phyloP scores from a whole-genome alignment of 2,329 filamentous ascomycete genomes.

The Talaromyces sp. region DNA sequence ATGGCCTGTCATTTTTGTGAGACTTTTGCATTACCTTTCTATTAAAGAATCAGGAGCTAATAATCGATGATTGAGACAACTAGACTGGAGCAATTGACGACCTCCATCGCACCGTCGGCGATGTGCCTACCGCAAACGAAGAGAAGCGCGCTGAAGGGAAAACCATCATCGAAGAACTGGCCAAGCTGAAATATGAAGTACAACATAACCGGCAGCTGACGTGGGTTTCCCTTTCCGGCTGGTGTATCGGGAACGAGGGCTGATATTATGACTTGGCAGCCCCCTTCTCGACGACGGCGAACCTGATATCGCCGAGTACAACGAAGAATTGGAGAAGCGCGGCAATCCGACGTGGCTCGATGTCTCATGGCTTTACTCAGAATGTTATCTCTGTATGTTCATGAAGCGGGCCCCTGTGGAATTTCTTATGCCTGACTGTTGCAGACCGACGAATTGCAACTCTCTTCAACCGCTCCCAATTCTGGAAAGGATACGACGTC shows the following conservation, averaged over 20 bases:
- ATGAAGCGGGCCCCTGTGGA: no score
- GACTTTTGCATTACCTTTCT: conserved; percentile 21
- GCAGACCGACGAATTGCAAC: conserved; percentile 69
- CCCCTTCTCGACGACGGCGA: conserved; percentile 74
- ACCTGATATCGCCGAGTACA: conserved; percentile 75
- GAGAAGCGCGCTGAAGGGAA: conserved; percentile 76
- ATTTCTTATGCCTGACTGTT: background rate
- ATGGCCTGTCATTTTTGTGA: conserved; percentile 90
- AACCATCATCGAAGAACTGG: conserved; percentile 73
- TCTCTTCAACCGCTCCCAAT: conserved; percentile 68
- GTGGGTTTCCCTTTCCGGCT: conserved; percentile 47
- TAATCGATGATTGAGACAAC: conserved; percentile 7
- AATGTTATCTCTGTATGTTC: conserved; percentile 76
- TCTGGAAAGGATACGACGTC: conserved; percentile 89
- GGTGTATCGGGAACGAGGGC: background rate
- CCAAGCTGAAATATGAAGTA: conserved; percentile 86
- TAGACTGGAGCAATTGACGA: conserved; percentile 93
- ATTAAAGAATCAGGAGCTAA: background rate
- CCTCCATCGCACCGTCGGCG: conserved; percentile 62
- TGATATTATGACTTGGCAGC: conserved; percentile 39
- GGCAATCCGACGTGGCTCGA: conserved; percentile 77
- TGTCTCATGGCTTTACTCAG: conserved; percentile 81
- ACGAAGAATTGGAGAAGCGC: conserved; percentile 73
- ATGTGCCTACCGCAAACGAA: conserved; percentile 51
- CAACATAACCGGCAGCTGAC: conserved; percentile 79